Base-by-base conservation (phyloP, 192 early-diverging fungal species). In the Umbelopsis sp. region DNA sequence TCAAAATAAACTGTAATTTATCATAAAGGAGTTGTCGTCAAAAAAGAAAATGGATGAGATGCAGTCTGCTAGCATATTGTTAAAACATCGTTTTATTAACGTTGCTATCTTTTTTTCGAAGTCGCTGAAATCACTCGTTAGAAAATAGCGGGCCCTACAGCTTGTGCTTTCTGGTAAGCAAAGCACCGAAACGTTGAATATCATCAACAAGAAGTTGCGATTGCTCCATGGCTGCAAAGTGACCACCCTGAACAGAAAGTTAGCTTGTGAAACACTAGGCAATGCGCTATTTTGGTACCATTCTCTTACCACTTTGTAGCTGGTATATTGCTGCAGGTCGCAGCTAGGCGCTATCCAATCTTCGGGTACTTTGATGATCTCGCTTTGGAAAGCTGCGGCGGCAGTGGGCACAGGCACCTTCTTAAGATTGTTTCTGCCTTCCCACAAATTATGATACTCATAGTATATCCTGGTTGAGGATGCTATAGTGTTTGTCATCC, bases 201-300 rank as follows among this genome's bases (percentile, higher is more conserved):
- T 90, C 88, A 51, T 73, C 76, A 21, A 83, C 69, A 20, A 84
- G 70, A 68, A 85, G 68, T 2, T 74, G 81, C 2, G 87, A 83
- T 12, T 73, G 47, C 64, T 91, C 88, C 75, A 91, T 73, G 1
- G 85, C 87, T 16, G 86, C 80, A 74, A 91, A 91, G 49, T 91
- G 89, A 3, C 89, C 89, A 51, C 88, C 86, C 51, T 76, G 49
- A 1, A 35, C 27, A 69, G 37, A n/a, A 7, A 8, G 13, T 48
- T 13, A 44, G 23, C 21, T 21, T 61, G 65, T 49, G 64, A 52
- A 20, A 21, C 66, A 44, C 33, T 47, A n/a, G 33, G 8, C n/a
- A 46, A 49, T 22, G 2, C 37, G 64, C 10, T 44, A 37, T 6
- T 18, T 13, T 48, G 25, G 1, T 50, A 25, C 12, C 46, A 22